Evolutionary conservation across 306 rosid species (phyloP), one percentile per base, ranked within the genome.

Genomic region (Glycine soja): DNA sequence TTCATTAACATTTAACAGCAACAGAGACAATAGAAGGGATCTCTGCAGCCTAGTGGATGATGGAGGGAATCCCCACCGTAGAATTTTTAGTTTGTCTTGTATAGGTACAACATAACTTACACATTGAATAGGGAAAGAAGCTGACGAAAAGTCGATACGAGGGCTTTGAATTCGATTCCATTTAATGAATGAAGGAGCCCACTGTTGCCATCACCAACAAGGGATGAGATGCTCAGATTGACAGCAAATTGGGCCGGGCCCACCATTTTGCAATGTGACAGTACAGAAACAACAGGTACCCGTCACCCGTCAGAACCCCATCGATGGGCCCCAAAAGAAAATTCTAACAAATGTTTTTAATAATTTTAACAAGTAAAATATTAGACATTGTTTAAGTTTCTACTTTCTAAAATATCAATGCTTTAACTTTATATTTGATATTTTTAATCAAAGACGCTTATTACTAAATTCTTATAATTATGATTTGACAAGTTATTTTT

Each of bases 11-110:
- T 75, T 46, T 1, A 59, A 75, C 40, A 16, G 46, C 10, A 16
- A 11, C 58, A 38, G 19, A 30, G 14, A 38, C 6, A 15, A 30
- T 0, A 14, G 45, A 36, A 8, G 65, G 79, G 45, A 24, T 12
- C 54, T n/a, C 16, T 34, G 63, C 2, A 52, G 8, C 36, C 13
- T 56, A 66, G 62, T 66, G 18, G 56, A 50, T 19, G n/a, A 50
- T 11, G 51, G 40, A 56, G 32, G 9, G 43, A 38, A 38, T 58
- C 36, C 50, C 72, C 79, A 74, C 72, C 16, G 64, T 66, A 84
- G 74, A 79, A 91, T 89, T 51, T 76, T 82, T 85, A 72, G 24
- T 90, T 89, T 90, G 97, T 92, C 94, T 85, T 83, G 89, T 80
- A 53, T 83, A 80, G 42, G 32, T 79, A 42, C 59, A 72, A 50